Percentiles rank a stretch among this genome's conserved stretches.
Conservation (phyloP, 345 rosid species). For the Abelmoschus esculentus region DNA sequence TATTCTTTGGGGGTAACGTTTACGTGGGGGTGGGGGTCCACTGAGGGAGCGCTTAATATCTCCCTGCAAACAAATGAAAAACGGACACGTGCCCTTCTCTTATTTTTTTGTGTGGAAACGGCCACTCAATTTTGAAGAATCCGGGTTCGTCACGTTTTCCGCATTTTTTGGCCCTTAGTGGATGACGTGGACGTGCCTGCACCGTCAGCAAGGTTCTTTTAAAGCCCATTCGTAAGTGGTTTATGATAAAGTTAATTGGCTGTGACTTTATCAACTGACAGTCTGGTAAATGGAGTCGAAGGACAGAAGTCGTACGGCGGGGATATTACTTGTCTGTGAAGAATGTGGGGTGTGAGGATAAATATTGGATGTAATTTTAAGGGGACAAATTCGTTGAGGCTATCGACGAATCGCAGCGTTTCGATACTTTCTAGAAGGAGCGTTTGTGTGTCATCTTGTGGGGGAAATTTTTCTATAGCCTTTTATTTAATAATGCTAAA, state of each 20-base stretch:
- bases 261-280: neutral
- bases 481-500: too few species aligned
- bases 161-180: constrained; percentile 32
- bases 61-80: neutral
- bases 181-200: constrained; percentile 51
- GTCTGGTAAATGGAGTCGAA: neutral
- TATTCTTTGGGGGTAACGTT: neutral
- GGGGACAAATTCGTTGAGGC: neutral
- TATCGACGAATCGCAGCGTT: constrained; percentile 16
- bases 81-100: neutral
- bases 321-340: constrained; percentile 6
- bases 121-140: constrained; percentile 23
- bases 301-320: neutral
- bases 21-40: neutral
- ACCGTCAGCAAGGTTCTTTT: constrained; percentile 30
- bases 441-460: neutral
- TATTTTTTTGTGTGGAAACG: constrained; percentile 8
- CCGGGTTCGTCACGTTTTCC: constrained; percentile 40
- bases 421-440: constrained; percentile 22
- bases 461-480: neutral
- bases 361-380: neutral
- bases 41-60: neutral
- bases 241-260: constrained; percentile 12
- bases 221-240: constrained; percentile 13
- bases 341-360: neutral